phyloP scores from a whole-genome alignment of 805 yeast genomes.

The Kluyveromyces lactis region DNA sequence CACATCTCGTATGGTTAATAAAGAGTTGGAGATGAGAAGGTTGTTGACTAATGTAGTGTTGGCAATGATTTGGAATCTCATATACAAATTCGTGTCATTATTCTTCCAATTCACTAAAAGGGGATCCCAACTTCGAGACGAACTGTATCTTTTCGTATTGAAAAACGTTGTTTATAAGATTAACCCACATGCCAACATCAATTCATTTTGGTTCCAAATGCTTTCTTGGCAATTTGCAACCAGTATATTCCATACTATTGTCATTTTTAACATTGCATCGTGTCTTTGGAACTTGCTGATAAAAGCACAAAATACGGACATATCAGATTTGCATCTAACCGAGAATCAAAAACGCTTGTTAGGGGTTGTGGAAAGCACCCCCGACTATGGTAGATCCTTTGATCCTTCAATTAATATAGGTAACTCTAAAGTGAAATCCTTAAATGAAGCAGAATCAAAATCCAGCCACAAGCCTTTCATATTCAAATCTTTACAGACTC shows the following conservation, averaged over 20 bases:
- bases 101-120: slow-evolving; percentile 13
- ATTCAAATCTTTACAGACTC: slow-evolving; percentile 23
- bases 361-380: slow-evolving; percentile 18
- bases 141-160: slow-evolving; percentile 1
- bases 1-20: slow-evolving; percentile 32
- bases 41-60: slow-evolving; percentile 28
- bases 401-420: no score
- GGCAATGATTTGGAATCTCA: slow-evolving; percentile 25
- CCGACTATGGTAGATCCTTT: no score
- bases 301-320: slow-evolving; percentile 23
- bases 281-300: slow-evolving; percentile 27
- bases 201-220: slow-evolving; percentile 3
- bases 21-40: slow-evolving; percentile 32
- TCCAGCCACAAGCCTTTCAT: slow-evolving; percentile 19
- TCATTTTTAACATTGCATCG: slow-evolving; percentile 24
- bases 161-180: slow-evolving; percentile 5
- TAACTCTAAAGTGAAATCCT: neutral
- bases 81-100: slow-evolving; percentile 14
- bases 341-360: slow-evolving; percentile 28
- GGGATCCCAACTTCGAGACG: slow-evolving; percentile 11
- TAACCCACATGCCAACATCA: slow-evolving; percentile 5
- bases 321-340: slow-evolving; percentile 27
- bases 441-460: slow-evolving; percentile 1
- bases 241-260: slow-evolving; percentile 19
- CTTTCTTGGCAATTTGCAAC: slow-evolving; percentile 17